Evolutionary conservation across 352 stramenopile genomes (phyloP).

Genomic region (Phytopythium litorale): DNA sequence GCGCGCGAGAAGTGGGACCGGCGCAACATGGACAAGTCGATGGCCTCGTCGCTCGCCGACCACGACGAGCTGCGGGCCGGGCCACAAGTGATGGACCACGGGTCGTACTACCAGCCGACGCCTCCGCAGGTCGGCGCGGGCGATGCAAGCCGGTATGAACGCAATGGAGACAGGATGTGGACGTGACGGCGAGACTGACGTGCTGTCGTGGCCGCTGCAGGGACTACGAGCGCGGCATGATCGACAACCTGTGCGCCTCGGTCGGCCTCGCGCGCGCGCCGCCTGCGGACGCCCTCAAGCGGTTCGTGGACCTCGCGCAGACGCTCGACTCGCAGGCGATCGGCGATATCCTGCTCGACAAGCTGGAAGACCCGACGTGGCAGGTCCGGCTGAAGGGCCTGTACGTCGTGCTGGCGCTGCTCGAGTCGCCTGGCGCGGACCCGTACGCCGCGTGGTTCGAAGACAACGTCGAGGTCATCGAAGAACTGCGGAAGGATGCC

Average conservation of each 20-base stretch:
- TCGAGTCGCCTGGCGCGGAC: constrained; percentile 60
- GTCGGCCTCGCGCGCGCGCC: constrained; percentile 71
- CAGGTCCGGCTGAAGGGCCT: constrained; percentile 82
- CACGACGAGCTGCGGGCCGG: constrained; percentile 78
- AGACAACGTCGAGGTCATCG: constrained; percentile 78
- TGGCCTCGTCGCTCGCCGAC: constrained; percentile 84
- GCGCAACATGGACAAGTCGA: constrained; percentile 89
- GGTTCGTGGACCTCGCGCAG: constrained; percentile 85
- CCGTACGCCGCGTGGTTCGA: constrained; percentile 81
- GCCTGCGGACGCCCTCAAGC: constrained; percentile 69
- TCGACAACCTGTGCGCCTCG: constrained; percentile 78
- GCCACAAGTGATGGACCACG: constrained; percentile 61
- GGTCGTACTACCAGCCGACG: constrained; percentile 63
- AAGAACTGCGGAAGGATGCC: constrained; percentile 71
- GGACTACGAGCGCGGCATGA: constrained; percentile 83
- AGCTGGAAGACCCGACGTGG: constrained; percentile 82
- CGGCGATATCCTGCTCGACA: constrained; percentile 83
- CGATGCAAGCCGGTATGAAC: constrained; percentile 64
- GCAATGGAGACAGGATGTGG: neutral
- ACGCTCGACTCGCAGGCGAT: constrained; percentile 83
- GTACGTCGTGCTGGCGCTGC: constrained; percentile 69
- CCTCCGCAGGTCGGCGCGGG: constrained; percentile 52
- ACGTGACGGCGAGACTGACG: neutral
- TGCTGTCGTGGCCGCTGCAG: constrained; percentile 17
- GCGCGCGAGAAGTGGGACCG: constrained; percentile 82